A percentile compares a stretch with the other conserved stretches of the same genome.
These are phyloP conservation scores for Talaromyces thailandensis DNA, from an alignment of 495 filamentous ascomycete genomes.

Conservation along the genomic window DNA sequence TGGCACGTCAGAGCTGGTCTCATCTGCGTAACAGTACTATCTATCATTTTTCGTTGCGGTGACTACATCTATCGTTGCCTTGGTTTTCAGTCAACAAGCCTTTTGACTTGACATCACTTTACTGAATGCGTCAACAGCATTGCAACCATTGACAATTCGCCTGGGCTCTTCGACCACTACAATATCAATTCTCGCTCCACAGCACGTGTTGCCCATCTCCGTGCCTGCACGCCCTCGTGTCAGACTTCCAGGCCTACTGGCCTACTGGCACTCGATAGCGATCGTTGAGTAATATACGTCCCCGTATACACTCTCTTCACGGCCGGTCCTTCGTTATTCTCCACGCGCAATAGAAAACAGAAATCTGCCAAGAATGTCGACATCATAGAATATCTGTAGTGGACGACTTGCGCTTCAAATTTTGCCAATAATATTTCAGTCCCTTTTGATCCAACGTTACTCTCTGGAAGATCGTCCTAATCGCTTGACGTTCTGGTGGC, in stretches of 20 bases:
- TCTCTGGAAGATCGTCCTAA: neutral
- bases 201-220: neutral
- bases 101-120: neutral
- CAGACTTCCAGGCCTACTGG: neutral
- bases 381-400: neutral
- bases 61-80: neutral
- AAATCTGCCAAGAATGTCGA: slow-evolving; percentile 1
- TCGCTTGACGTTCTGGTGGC: neutral
- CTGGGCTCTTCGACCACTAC: neutral
- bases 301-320: neutral
- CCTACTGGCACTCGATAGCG: neutral
- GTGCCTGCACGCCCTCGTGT: neutral
- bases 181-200: neutral
- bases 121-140: neutral
- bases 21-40: neutral
- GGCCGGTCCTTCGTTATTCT: neutral
- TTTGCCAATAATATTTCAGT: neutral
- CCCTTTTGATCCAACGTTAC: neutral
- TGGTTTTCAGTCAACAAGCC: neutral
- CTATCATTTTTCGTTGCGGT: neutral
- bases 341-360: slow-evolving; percentile 1
- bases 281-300: neutral
- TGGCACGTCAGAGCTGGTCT: neutral
- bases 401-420: neutral
- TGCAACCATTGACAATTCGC: neutral